phyloP scores from a whole-genome alignment of 2,329 filamentous ascomycete species.

The Phoma herbarum region DNA sequence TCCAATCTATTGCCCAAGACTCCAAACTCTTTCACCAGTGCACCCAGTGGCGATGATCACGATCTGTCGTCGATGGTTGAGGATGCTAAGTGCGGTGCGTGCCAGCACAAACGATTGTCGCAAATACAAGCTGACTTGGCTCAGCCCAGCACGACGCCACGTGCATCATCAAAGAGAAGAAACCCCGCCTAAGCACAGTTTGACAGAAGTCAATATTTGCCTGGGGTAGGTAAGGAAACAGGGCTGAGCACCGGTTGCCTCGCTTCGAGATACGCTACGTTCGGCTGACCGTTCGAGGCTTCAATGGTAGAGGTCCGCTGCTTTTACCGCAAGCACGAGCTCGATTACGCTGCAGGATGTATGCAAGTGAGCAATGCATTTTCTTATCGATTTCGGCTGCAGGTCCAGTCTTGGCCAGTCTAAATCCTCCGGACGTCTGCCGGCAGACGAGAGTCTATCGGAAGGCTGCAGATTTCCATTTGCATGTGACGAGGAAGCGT shows the following conservation, averaged over 20 bases:
- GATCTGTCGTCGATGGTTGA: neutral
- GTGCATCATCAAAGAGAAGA: neutral
- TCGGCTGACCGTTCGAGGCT: neutral
- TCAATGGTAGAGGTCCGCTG: neutral
- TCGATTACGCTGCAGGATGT: slow-evolving; percentile 5
- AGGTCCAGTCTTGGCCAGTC: slow-evolving; percentile 9
- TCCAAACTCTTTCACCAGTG: neutral
- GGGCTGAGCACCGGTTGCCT: neutral
- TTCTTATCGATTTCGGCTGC: slow-evolving; percentile 19
- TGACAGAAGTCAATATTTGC: neutral
- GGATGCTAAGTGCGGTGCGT: neutral
- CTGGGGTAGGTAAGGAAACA: neutral
- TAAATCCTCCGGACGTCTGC: slow-evolving; percentile 10
- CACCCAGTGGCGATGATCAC: neutral
- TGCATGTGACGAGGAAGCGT: slow-evolving; percentile 8
- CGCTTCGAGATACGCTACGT: neutral
- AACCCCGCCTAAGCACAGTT: neutral
- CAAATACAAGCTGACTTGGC: neutral
- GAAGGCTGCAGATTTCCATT: slow-evolving; percentile 5
- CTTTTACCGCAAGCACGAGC: neutral
- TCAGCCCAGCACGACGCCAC: neutral
- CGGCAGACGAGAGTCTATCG: slow-evolving; percentile 6
- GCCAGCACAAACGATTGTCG: neutral
- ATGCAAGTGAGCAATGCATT: slow-evolving; percentile 22
- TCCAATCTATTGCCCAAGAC: neutral